Base-by-base conservation (phyloP, 2,329 filamentous ascomycete species). In the Fusarium albidum region DNA sequence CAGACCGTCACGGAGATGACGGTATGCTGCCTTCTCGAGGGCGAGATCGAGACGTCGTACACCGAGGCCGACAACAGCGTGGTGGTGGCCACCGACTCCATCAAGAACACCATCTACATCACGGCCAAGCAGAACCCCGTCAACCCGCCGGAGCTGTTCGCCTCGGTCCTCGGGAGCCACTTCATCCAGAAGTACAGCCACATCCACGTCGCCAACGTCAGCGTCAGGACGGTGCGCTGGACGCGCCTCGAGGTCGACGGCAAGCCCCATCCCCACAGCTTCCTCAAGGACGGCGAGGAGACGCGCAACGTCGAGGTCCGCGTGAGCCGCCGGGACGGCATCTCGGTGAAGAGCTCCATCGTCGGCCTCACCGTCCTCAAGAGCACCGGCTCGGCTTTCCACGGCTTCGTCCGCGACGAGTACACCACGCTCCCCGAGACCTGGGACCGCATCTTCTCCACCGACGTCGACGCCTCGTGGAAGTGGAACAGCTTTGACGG, bases 31-130 rank as follows among this genome's bases (percentile, higher is more conserved):
- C 82, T 98, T 44, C 85, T 99, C 26, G 92, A 98, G 79, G 95
- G 95, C 66, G 90, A 92, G 54, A 97, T 99, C 67, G 91, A 95
- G 48, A 85, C 69, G 59, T 96, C 91, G 61, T 99, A 96, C 82
- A 99, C 94, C 57, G 76, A 84, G 70, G 94, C 92, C 67, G 93
- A 99, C 80, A 99, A 99, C 82, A 90, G 88, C 68, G 91, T 96
- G 62, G 86, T 99, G 53, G 94, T 99, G 56, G 92, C 95, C 60
- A 99, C 95, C 56, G 95, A 99, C 77, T 94, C 92, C 21, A 96
- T 98, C 79, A 99, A 99, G 81, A 96, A 99, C 78, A 98, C 90
- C 67, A 88, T 91, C 71, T 96, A 95, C 81, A 92, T 99, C 77
- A 89, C 91, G 71, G 94, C 95, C 70, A 97, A 96, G 79, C 89